These are phyloP conservation scores for Cubamyces sp. DNA, from an alignment of 768 basidiomycete genomes.

Conservation along the genomic window DNA sequence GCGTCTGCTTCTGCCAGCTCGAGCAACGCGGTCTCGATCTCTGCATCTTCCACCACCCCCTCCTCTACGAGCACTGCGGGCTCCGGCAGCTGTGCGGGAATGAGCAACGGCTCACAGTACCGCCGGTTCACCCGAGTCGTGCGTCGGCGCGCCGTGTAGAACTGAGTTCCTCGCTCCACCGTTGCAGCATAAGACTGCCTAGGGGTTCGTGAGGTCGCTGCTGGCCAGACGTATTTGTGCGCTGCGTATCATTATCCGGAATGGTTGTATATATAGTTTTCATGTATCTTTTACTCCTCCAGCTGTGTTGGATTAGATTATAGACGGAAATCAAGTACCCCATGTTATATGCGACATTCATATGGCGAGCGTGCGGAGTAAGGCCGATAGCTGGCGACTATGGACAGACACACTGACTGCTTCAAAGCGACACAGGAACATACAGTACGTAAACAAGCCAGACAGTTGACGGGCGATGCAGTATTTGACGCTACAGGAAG, in stretches of 20 bases:
- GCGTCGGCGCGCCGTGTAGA: conserved; percentile 12
- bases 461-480: too few species aligned
- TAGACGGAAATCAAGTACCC: conserved; percentile 1
- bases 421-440: too few species aligned
- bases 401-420: too few species aligned
- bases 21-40: not conserved
- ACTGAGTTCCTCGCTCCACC: not conserved
- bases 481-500: too few species aligned
- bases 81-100: conserved; percentile 5
- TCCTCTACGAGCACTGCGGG: not conserved
- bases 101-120: not conserved
- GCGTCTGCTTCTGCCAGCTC: not conserved
- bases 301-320: conserved; percentile 1
- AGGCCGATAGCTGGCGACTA: too few species aligned
- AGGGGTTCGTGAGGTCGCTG: not conserved
- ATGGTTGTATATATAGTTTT: not conserved
- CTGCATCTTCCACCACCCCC: not conserved
- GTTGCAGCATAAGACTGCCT: not conserved
- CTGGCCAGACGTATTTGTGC: too few species aligned
- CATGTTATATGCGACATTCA: not conserved
- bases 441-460: too few species aligned
- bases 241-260: not conserved
- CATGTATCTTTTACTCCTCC: not conserved
- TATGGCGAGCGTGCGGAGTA: too few species aligned
- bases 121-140: conserved; percentile 14